phyloP scores from a whole-genome alignment of 805 yeast species.

The Yamadazyma sp. region DNA sequence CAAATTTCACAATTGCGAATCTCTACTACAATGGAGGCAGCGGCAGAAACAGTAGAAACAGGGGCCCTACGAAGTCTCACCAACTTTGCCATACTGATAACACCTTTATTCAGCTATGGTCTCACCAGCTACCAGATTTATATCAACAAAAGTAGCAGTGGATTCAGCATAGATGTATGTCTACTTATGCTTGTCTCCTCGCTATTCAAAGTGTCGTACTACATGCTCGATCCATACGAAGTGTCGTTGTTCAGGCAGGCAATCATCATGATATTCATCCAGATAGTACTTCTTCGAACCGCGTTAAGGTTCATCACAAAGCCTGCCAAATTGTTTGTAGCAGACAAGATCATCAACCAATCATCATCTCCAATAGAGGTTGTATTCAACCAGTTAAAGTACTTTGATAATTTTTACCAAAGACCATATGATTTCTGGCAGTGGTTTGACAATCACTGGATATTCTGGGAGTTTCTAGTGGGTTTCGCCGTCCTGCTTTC shows the following conservation, averaged over 20 bases:
- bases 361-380: conserved; percentile 17
- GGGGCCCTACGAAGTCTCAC: conserved; percentile 36
- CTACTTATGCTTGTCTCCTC: conserved; percentile 85
- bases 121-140: conserved; percentile 73
- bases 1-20: too few species aligned
- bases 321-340: conserved; percentile 28
- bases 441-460: conserved; percentile 57
- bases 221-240: conserved; percentile 78
- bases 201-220: conserved; percentile 71
- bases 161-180: conserved; percentile 90
- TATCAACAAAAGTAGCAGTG: conserved; percentile 62
- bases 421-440: conserved; percentile 81
- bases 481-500: conserved; percentile 44
- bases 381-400: conserved; percentile 38
- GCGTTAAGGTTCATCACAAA: conserved; percentile 57
- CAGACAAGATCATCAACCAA: conserved; percentile 25
- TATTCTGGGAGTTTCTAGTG: conserved; percentile 63
- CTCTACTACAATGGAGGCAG: neutral
- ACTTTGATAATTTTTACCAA: conserved; percentile 62
- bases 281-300: conserved; percentile 58
- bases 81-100: conserved; percentile 67
- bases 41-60: neutral
- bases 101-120: conserved; percentile 87
- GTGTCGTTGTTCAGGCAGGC: conserved; percentile 76
- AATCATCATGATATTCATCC: conserved; percentile 81